Conservation (phyloP, 1,284 basidiomycete genomes). For the Puccinia novopanici region DNA sequence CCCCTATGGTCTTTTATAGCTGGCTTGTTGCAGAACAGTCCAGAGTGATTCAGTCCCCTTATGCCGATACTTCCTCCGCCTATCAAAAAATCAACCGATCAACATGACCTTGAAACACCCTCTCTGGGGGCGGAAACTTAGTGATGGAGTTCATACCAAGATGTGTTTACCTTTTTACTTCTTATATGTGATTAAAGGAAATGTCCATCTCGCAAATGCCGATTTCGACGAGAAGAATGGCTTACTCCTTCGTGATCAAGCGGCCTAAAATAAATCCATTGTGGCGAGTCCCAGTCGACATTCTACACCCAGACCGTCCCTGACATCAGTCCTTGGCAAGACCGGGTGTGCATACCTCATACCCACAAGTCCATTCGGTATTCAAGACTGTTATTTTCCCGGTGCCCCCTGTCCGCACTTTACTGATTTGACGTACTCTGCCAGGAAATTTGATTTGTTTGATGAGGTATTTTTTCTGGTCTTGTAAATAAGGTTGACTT, state of each 20-base stretch:
- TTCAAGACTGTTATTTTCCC: not conserved
- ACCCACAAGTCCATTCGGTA: not conserved
- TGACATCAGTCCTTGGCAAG: not conserved
- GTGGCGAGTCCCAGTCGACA: not conserved
- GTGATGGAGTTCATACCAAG: not conserved
- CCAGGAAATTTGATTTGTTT: not conserved
- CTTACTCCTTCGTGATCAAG: constrained; percentile 1
- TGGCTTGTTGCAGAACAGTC: constrained; percentile 71
- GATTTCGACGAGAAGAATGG: not conserved
- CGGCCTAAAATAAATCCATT: not conserved
- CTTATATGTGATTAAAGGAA: not conserved
- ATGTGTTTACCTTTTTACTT: not conserved
- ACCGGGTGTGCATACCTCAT: not conserved
- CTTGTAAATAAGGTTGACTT: not conserved
- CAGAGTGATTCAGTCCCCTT: constrained; percentile 71
- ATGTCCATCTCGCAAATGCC: not conserved
- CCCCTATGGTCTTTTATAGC: constrained; percentile 56
- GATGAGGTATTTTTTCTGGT: not conserved
- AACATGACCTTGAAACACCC: not conserved
- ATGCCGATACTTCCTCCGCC: constrained; percentile 70
- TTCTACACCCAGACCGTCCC: not conserved
- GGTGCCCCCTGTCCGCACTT: not conserved
- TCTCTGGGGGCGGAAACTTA: not conserved
- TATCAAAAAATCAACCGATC: constrained; percentile 68
- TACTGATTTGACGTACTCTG: not conserved